Percentiles rank a stretch among this genome's conserved stretches.
Conservation (phyloP, 176 grass and related monocot species). For the Panicum miliaceum region DNA sequence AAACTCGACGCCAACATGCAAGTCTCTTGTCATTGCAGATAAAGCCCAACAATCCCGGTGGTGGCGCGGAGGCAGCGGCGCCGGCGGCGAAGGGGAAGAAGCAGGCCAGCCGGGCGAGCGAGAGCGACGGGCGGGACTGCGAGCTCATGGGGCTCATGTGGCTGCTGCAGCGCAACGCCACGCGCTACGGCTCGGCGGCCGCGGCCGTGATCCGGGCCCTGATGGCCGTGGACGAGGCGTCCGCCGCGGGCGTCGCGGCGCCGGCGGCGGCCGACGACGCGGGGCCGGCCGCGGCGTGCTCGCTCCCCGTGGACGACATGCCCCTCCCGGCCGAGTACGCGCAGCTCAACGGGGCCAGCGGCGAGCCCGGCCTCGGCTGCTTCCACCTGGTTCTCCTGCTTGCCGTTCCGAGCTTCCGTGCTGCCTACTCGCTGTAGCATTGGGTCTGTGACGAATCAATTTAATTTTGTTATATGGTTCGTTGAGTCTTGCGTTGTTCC, state of each 20-base stretch:
- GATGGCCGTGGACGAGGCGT: slow-evolving; percentile 76
- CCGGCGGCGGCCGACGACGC: slow-evolving; percentile 16
- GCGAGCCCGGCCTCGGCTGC: neutral
- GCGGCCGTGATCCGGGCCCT: slow-evolving; percentile 72
- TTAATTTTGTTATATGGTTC: slow-evolving; percentile 28
- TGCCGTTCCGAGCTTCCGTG: neutral
- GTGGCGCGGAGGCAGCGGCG: slow-evolving; percentile 2
- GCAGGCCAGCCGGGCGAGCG: slow-evolving; percentile 22
- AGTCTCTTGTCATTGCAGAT: slow-evolving; percentile 5
- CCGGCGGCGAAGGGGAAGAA: slow-evolving; percentile 21
- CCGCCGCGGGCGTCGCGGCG: slow-evolving; percentile 25
- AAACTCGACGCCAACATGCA: neutral
- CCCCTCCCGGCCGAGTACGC: slow-evolving; percentile 72
- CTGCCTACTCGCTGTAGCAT: slow-evolving; percentile 27
- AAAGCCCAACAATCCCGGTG: slow-evolving; percentile 6
- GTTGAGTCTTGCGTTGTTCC: neutral
- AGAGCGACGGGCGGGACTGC: slow-evolving; percentile 70
- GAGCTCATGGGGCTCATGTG: slow-evolving; percentile 93
- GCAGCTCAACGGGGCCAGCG: slow-evolving; percentile 38
- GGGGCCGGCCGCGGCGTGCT: slow-evolving; percentile 62
- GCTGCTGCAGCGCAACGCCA: slow-evolving; percentile 80
- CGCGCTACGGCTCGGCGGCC: slow-evolving; percentile 62
- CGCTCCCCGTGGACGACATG: slow-evolving; percentile 60
- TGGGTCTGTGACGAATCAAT: neutral
- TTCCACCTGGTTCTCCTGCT: slow-evolving; percentile 31